Evolutionary conservation across 2,329 filamentous ascomycete genomes (phyloP), one percentile per base, ranked within the genome.

Genomic region (Chlorencoelia australis): DNA sequence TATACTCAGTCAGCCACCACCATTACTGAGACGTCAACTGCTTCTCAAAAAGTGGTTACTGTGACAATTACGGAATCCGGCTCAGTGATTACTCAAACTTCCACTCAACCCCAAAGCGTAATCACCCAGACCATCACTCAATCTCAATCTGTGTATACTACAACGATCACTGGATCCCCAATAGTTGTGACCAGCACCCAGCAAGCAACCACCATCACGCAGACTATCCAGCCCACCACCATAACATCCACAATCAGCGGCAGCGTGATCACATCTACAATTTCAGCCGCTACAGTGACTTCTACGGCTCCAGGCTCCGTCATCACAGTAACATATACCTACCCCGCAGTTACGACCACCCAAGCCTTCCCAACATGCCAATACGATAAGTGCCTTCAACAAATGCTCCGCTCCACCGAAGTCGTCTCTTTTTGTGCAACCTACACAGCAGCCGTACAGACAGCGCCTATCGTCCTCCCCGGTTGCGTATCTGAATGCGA

Each of bases 321-420:
- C 14, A 14, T 19, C n/a, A 31, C 37, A 13, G 26, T 31, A 11
- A 26, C 31, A 3, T 11, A 10, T 8, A 10, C 30, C 25, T 14
- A 22, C n/a, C 29, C 9, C 21, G n/a, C 7, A 15, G 20, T 18
- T 22, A 11, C 14, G 21, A 14, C 26, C 17, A 7, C 14, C 15
- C 19, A 5, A 11, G 19, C 27, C 14, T 25, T 33, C 11, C 17
- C 17, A 8, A 19, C 36, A 17, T 47, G 44, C 36, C 33, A 44
- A 5, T 37, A 43, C n/a, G 33, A 49, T 16, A 40, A 43, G 21
- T 49, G 42, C 18, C 42, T 49, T 13, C 45, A 42, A 11, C 37
- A 47, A 32, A 44, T 47, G 32, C 18, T 47, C 19, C 37, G 37
- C 5, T 17, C 41, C 13, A 11, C 42, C 20, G 28, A 35, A 24